Base-by-base conservation (phyloP, 257 asterid genomes). In the Vinca minor region DNA sequence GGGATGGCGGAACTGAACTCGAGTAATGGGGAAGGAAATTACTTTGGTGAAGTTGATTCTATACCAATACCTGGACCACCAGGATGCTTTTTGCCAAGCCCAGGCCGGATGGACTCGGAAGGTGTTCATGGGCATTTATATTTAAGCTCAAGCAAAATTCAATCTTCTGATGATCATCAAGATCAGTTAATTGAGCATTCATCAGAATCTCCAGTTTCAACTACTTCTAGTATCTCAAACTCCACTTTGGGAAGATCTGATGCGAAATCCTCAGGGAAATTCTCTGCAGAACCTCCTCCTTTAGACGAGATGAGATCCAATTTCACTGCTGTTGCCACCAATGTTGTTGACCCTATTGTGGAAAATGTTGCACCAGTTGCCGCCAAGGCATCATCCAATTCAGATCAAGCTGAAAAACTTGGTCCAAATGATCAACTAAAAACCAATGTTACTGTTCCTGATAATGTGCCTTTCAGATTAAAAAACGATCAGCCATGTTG, bases 11-110 rank as follows among this genome's bases (percentile, higher is more conserved):
- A 84, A 57, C 71, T 63, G 65, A 83, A 77, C 60, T 75, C 77
- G 35, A 76, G 70, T 42, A 84, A 79, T 48, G 81, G 59, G 52
- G 80, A 75, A 32, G 81, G 93, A 65, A 71, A 79, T 75, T 91
- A 81, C 77, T 86, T 67, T 70, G 72, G 65, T 48, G 88, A 83
- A 76, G 96, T 91, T 35, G 98, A 89, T 68, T 84, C 90, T 35
- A 86, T 85, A 67, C 87, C 87, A 34, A 92, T 92, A 67, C 98
- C 98, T 0, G 98, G 96, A 44, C 98, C 98, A 4, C 96, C 95
- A 0, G 98, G 98, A 62, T 92, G 95, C 0, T 92, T 85, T 77
- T 76, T 91, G 69, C 98, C 96, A 0, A 91, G 98, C 65, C 98
- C 96, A 0, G 87, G 91, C 21, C 92, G 82, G 31, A 85, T 79